Conservation (phyloP, 495 filamentous ascomycete genomes). For the Copromyces sp. region DNA sequence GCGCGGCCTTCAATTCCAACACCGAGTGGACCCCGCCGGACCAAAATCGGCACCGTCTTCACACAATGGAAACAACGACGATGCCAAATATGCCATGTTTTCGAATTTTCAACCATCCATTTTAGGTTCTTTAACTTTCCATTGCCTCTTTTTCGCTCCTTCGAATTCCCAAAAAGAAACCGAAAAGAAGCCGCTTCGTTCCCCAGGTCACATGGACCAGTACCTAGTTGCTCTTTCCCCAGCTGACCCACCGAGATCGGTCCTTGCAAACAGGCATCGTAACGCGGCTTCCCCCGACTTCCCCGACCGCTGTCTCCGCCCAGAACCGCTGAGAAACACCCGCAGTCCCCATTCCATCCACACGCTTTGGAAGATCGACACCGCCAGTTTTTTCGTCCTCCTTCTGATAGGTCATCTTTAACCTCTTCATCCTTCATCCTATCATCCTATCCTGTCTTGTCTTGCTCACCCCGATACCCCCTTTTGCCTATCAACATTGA, state of each 20-base stretch:
- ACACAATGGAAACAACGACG: background rate
- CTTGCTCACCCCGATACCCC: background rate
- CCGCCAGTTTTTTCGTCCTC: background rate
- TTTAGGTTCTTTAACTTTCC: background rate
- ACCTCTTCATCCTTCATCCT: background rate
- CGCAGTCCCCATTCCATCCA: background rate
- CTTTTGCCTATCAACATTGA: background rate
- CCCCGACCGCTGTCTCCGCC: background rate
- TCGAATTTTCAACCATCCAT: background rate
- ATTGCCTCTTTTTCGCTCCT: background rate
- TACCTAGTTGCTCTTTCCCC: background rate
- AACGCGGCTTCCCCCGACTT: conserved; percentile 5
- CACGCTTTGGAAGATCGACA: background rate
- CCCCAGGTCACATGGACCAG: conserved; percentile 13
- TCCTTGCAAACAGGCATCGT: conserved; percentile 8
- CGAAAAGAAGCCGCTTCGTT: background rate
- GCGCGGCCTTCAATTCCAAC: background rate
- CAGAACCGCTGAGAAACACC: background rate
- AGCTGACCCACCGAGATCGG: conserved; percentile 22
- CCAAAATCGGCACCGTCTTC: background rate
- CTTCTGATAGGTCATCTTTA: background rate
- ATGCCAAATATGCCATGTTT: background rate
- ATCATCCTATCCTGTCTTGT: background rate
- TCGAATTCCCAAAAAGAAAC: background rate
- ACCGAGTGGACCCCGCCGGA: background rate